These are phyloP conservation scores for Ceratocystis huliohia DNA, from an alignment of 2,329 filamentous ascomycete species.

Conservation along the genomic window DNA sequence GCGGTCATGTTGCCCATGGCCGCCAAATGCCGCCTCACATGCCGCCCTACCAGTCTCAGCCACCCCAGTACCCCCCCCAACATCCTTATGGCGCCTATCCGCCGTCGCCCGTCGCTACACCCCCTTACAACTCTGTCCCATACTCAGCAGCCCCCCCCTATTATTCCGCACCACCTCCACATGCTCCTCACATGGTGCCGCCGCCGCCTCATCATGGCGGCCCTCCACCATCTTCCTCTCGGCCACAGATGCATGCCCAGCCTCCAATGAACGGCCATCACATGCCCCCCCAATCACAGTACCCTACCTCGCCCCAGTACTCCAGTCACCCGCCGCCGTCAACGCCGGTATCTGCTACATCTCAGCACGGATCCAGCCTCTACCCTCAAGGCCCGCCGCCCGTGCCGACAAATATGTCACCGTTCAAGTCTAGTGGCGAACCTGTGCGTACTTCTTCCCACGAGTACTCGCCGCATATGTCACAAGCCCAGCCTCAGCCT, in stretches of 20 bases:
- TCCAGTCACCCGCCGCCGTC: constrained; percentile 28
- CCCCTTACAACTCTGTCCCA: constrained; percentile 35
- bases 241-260: constrained; percentile 17
- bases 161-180: constrained; percentile 22
- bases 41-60: constrained; percentile 26
- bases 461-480: constrained; percentile 32
- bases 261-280: constrained; percentile 27
- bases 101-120: constrained; percentile 43
- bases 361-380: constrained; percentile 23
- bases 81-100: constrained; percentile 26
- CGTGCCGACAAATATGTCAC: constrained; percentile 20
- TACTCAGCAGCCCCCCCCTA: constrained; percentile 30
- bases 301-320: constrained; percentile 24
- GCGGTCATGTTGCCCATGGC: constrained; percentile 23
- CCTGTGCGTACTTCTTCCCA: constrained; percentile 23
- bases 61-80: constrained; percentile 30
- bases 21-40: constrained; percentile 23
- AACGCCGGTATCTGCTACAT: constrained; percentile 21
- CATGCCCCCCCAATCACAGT: constrained; percentile 26
- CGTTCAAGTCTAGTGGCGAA: constrained; percentile 15
- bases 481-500: constrained; percentile 26
- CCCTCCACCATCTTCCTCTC: constrained; percentile 12
- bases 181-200: constrained; percentile 24
- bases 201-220: constrained; percentile 23
- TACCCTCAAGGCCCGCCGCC: constrained; percentile 8